Base-by-base conservation (phyloP, 1,139 yeast genomes). In the Pichia sp. region DNA sequence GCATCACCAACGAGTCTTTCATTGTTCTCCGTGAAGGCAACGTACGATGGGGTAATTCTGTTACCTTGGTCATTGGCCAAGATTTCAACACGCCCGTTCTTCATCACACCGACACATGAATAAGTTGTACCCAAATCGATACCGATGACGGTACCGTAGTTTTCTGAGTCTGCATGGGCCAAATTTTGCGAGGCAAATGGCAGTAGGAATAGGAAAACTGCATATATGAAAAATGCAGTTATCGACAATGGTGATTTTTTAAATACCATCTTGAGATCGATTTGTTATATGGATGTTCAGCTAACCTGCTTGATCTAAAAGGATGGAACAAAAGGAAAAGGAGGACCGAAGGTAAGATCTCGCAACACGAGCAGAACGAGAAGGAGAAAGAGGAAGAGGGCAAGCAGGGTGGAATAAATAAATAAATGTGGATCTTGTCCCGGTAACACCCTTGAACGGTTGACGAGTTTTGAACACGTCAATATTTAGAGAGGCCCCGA, bases 61-160 rank as follows among this genome's bases (percentile, higher is more conserved):
- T 88, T 88, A 76, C 97, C 97, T 77, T 90, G 97, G 72, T 90
- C 97, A 71, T 90, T 90, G 64, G 97, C 96, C 67, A 90, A 76
- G 65, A 90, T 90, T 74, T 89, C 97, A 57, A 91, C 96, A 68
- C 89, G 85, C 62, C 96, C 97, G 60, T 85, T 81, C 73, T 87
- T 86, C 95, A 90, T 88, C 49, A 88, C 96, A 69, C 95, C 96
- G 51, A 90, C 97, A 82, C 96, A 90, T 8, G 96, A 89, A 75
- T 89, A 89, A 49, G 97, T 89, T 51, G 89, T 84, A 67, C 97
- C 97, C 72, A 91, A 81, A 78, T 87, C 95, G 62, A 87, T 87
- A 71, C 95, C 95, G 66, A 87, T 86, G 46, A 86, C 93, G 6
- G 92, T 85, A 64, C 92, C 93, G 63, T 85, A 86, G 65, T 72